phyloP scores from a whole-genome alignment of 306 rosid species.

The Cucurbita maxima region DNA sequence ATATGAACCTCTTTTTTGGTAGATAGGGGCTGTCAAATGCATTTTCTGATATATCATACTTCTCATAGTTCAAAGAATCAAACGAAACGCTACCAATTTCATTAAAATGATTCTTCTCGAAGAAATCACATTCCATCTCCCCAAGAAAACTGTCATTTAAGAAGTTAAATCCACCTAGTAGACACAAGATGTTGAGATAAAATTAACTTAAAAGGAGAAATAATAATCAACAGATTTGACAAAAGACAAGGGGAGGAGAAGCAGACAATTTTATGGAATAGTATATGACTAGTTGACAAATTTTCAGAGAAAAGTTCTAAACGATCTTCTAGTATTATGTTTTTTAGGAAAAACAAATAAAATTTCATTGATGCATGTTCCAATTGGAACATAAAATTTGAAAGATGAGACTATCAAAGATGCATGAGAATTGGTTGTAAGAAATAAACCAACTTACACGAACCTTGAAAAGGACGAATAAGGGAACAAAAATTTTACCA shows the following conservation, averaged over 20 bases:
- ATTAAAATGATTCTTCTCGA: slow-evolving; percentile 33
- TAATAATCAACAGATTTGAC: not conserved
- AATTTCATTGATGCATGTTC: not conserved
- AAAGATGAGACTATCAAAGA: not conserved
- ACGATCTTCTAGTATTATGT: not conserved
- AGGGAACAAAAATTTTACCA: slow-evolving; percentile 28
- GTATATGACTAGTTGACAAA: not conserved
- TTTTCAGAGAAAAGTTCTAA: not conserved
- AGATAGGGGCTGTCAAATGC: slow-evolving; percentile 31
- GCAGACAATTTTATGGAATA: not conserved
- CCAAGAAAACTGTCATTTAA: slow-evolving; percentile 25
- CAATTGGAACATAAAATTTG: not conserved
- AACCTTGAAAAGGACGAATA: not conserved
- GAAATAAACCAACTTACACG: not conserved
- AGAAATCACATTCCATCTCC: slow-evolving; percentile 28
- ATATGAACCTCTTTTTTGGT: slow-evolving; percentile 27
- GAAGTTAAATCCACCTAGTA: slow-evolving; percentile 30
- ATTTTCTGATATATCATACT: slow-evolving; percentile 17
- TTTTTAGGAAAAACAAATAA: not conserved
- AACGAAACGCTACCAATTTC: slow-evolving; percentile 21
- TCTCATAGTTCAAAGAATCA: slow-evolving; percentile 19
- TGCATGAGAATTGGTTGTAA: slow-evolving; percentile 3
- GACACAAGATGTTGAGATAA: not conserved
- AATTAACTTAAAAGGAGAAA: not conserved
- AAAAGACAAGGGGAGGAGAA: not conserved